phyloP scores from a whole-genome alignment of 2,329 filamentous ascomycete species.

The Aureobasidium lini region DNA sequence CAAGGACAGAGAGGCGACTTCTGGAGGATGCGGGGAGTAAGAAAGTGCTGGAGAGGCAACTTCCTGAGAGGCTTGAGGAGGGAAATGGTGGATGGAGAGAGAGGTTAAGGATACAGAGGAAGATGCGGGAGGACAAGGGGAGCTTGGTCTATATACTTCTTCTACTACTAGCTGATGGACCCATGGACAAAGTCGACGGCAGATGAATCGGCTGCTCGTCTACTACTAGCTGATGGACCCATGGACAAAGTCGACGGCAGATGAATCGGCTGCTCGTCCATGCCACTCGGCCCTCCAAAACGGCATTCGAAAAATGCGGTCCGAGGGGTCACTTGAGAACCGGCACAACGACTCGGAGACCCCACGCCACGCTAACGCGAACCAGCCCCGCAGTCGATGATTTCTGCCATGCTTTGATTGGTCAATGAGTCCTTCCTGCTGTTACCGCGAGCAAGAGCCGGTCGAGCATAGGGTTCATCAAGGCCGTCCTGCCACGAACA shows the following conservation, averaged over 20 bases:
- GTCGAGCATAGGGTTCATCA: not conserved
- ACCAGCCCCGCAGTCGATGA: not conserved
- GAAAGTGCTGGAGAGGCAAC: constrained; percentile 2
- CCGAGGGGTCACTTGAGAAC: not conserved
- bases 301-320: constrained; percentile 10
- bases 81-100: not conserved
- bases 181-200: not conserved
- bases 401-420: not conserved
- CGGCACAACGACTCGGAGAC: not conserved
- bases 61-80: not conserved
- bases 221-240: not conserved
- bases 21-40: not conserved
- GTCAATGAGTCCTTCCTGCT: not conserved
- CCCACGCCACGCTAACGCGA: not conserved
- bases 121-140: not conserved
- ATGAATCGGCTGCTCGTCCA: constrained; percentile 11
- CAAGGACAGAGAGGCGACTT: not conserved
- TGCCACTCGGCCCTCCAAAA: not conserved
- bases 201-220: too few species aligned
- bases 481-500: not conserved
- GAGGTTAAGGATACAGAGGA: not conserved
- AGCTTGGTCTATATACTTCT: constrained; percentile 10
- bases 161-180: not conserved
- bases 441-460: not conserved
- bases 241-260: not conserved